Conservation (phyloP, 345 rosid genomes). For the Microthlaspi erraticum region DNA sequence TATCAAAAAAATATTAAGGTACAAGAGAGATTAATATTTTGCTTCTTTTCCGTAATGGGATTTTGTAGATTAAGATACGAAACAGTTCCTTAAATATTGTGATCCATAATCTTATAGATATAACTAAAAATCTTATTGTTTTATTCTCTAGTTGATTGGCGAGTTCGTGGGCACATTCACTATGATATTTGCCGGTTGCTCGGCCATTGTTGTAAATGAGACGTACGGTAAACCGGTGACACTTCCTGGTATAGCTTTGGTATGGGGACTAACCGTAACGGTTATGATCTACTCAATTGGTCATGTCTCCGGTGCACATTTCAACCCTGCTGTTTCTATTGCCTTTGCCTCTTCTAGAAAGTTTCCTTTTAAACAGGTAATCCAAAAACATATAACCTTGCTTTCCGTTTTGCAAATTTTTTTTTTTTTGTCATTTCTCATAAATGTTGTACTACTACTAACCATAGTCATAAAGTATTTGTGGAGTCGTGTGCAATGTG, state of each 20-base stretch:
- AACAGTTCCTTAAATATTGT: slow-evolving; percentile 2
- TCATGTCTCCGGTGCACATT: slow-evolving; percentile 62
- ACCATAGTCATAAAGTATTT: neutral
- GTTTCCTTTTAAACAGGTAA: slow-evolving; percentile 50
- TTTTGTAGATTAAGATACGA: neutral
- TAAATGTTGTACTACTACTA: neutral
- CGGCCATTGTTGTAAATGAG: slow-evolving; percentile 43
- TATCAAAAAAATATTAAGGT: no score
- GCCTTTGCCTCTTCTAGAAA: slow-evolving; percentile 47
- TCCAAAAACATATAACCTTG: no score
- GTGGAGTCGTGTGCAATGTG: neutral
- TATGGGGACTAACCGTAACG: slow-evolving; percentile 52
- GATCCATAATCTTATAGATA: neutral
- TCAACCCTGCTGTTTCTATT: slow-evolving; percentile 61
- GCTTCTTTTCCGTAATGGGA: neutral
- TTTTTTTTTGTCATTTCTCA: neutral
- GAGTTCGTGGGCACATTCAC: slow-evolving; percentile 58
- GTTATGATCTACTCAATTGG: slow-evolving; percentile 52
- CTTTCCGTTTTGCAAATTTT: no score
- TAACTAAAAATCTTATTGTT: neutral
- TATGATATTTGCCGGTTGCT: slow-evolving; percentile 51
- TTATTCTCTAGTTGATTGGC: slow-evolving; percentile 43
- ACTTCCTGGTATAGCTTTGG: slow-evolving; percentile 49
- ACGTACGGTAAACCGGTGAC: slow-evolving; percentile 41
- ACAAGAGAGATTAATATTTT: no score